phyloP scores from a whole-genome alignment of 768 basidiomycete species.

The Tylopilus felleus region DNA sequence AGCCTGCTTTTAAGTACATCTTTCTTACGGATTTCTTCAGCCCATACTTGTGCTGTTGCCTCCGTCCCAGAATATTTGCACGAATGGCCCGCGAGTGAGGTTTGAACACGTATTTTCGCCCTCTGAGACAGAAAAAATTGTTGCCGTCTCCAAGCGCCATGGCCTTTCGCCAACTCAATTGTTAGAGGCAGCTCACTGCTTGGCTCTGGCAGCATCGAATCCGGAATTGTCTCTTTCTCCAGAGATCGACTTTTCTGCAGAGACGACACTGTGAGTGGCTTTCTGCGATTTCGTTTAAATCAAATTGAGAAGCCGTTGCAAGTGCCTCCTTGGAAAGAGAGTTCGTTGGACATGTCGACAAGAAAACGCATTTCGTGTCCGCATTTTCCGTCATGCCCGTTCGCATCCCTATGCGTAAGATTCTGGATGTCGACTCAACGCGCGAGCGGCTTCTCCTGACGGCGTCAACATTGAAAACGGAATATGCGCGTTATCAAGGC shows the following conservation, averaged over 20 bases:
- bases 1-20: neutral
- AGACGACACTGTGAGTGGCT: constrained; percentile 4
- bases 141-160: constrained; percentile 1
- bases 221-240: neutral
- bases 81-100: neutral
- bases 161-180: constrained; percentile 3
- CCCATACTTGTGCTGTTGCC: neutral
- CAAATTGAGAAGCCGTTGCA: neutral
- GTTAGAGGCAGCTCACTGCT: constrained; percentile 15
- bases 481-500: neutral
- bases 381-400: neutral
- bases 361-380: constrained; percentile 3
- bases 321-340: constrained; percentile 3
- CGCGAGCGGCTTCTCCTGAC: neutral
- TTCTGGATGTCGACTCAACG: neutral
- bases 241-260: constrained; percentile 6
- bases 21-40: neutral
- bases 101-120: constrained; percentile 2
- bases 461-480: neutral
- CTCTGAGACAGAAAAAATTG: constrained; percentile 1
- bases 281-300: neutral
- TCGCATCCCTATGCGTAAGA: constrained; percentile 2
- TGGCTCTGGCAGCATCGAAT: constrained; percentile 11
- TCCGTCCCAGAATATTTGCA: neutral
- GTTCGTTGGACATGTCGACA: neutral